Base-by-base conservation (phyloP, 2,329 filamentous ascomycete genomes). In the Alternaria gansuensis region DNA sequence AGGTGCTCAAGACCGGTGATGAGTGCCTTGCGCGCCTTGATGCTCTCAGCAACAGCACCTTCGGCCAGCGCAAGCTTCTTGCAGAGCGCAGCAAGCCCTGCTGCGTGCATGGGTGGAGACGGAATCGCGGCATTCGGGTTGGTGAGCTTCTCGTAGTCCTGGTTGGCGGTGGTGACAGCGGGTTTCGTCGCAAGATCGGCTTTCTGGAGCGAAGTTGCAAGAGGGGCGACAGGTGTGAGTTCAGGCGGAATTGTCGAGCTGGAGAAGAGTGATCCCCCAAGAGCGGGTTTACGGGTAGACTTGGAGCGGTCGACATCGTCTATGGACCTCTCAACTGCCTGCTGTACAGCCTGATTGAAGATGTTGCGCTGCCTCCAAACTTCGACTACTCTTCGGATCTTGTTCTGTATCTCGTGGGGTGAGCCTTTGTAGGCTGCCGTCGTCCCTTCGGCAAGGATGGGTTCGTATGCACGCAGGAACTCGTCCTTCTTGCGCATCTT, bases 401-500 rank as follows among this genome's bases (percentile, higher is more conserved):
- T 97, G 58, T 87, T 85, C 75, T 98, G 95, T 28, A 97, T 87
- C 51, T 99, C 94, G 7, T 91, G 88, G 9, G 72, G 66, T 2
- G 93, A 89, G 60, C 93, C 92, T 78, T 94, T 96, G 77, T 98
- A 99, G 37, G 95, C 94, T n/a, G 87, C 83, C 13, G 91, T 85
- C 9, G 90, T 90, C n/a, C 93, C 94, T 77, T 99, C 95, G 21
- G 92, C 92, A 63, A 99, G 91, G 67, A 97, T 83, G 4, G 95
- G 93, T 44, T 94, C 90, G 78, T 97, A 98, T 7, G 95, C 94
- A 61, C 90, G 85, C 13, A 97, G 85, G 69, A 99, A 99, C 70
- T 99, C 95, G 52, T 93, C 88, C 78, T 96, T 97, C 63, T 90
- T 89, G 34, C 94, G 89, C 46, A 92, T 94, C 78, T 96, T 96